A percentile compares a stretch with the other conserved stretches of the same genome.
These are phyloP conservation scores for Pichia manshurica DNA, from an alignment of 805 yeast species.

Conservation along the genomic window DNA sequence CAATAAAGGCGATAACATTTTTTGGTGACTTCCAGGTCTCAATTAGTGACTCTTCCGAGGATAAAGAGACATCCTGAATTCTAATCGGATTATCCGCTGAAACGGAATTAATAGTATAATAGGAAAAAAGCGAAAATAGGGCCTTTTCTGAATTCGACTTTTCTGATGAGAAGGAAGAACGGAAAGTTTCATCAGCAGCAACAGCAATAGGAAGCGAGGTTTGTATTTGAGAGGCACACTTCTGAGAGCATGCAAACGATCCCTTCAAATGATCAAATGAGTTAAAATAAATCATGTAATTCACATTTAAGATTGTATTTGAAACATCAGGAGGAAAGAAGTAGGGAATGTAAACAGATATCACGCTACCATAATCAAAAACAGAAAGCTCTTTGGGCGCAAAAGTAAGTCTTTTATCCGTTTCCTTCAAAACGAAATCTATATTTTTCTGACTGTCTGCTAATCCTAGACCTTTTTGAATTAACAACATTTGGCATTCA, in stretches of 20 bases:
- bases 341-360: conserved; percentile 26
- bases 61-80: conserved; percentile 36
- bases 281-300: conserved; percentile 18
- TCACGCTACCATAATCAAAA: conserved; percentile 9
- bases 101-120: conserved; percentile 63
- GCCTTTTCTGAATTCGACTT: neutral
- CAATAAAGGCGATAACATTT: conserved; percentile 50
- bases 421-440: conserved; percentile 15
- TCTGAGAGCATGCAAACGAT: conserved; percentile 13
- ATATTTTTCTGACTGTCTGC: no score
- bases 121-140: conserved; percentile 44
- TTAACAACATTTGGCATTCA: conserved; percentile 10
- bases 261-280: conserved; percentile 14
- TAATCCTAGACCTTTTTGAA: neutral
- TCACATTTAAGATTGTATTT: conserved; percentile 24
- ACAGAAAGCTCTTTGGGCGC: neutral
- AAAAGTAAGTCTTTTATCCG: conserved; percentile 18
- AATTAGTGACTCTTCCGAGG: conserved; percentile 18
- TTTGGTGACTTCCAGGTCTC: conserved; percentile 30
- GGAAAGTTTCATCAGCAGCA: conserved; percentile 75
- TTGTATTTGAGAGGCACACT: conserved; percentile 34
- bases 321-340: conserved; percentile 32
- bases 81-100: conserved; percentile 47
- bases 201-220: conserved; percentile 59
- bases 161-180: conserved; percentile 32